These are phyloP conservation scores for Eucalyptus cloeziana DNA, from an alignment of 345 rosid species.

Conservation along the genomic window DNA sequence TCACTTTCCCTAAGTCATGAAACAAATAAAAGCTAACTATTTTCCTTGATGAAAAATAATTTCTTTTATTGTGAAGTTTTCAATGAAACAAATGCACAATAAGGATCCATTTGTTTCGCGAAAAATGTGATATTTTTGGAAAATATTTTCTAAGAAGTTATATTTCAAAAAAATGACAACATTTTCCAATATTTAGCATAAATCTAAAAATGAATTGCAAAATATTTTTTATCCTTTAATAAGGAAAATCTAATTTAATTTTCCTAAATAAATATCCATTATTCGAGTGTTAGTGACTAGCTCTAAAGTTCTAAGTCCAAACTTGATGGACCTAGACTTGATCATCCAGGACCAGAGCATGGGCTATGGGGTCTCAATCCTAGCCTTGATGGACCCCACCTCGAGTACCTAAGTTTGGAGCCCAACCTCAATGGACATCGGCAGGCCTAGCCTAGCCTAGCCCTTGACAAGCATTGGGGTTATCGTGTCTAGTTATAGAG, in stretches of 20 bases:
- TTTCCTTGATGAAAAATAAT: no score
- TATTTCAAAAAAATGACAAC: rapidly evolving
- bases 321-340: background rate
- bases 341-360: rapidly evolving
- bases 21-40: background rate
- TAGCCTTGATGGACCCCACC: rapidly evolving
- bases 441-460: rapidly evolving
- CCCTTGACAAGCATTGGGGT: background rate
- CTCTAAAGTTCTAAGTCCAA: background rate
- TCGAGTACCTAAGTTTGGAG: rapidly evolving
- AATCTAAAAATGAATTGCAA: rapidly evolving
- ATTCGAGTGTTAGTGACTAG: background rate
- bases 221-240: rapidly evolving
- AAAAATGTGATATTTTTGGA: no score
- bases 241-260: background rate
- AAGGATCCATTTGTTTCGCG: rapidly evolving
- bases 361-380: no score
- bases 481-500: rapidly evolving
- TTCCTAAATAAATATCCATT: background rate
- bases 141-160: background rate
- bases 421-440: rapidly evolving
- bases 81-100: background rate
- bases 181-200: rapidly evolving
- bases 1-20: background rate
- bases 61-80: no score